A percentile compares a stretch with the other conserved stretches of the same genome.
phyloP scores from a whole-genome alignment of 1,139 yeast genomes.

The Blastobotrys aristatus region DNA sequence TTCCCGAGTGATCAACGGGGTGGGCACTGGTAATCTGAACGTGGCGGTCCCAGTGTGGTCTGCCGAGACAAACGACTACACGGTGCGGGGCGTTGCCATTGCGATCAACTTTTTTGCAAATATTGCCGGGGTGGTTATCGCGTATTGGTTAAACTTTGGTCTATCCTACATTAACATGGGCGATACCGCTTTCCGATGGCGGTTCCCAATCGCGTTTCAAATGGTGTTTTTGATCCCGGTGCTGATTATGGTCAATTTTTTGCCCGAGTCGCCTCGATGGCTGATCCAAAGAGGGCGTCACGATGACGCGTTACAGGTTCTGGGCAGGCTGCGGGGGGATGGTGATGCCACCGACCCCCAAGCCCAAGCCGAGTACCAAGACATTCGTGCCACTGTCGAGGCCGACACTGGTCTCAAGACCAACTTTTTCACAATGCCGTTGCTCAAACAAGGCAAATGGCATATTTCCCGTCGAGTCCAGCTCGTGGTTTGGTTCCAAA shows the following conservation, averaged over 20 bases:
- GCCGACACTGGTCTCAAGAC: slow-evolving; percentile 13
- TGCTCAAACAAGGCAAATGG: slow-evolving; percentile 21
- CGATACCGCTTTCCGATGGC: slow-evolving; percentile 26
- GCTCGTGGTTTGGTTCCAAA: slow-evolving; percentile 39
- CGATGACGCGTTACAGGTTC: slow-evolving; percentile 15
- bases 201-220: slow-evolving; percentile 32
- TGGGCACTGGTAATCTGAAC: slow-evolving; percentile 57
- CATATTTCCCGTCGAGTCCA: slow-evolving; percentile 38
- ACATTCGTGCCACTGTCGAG: slow-evolving; percentile 20
- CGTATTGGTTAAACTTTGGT: slow-evolving; percentile 81
- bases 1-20: slow-evolving; percentile 51
- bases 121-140: slow-evolving; percentile 54
- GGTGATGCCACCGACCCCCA: slow-evolving; percentile 12
- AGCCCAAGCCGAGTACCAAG: slow-evolving; percentile 36
- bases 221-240: slow-evolving; percentile 19
- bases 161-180: slow-evolving; percentile 46
- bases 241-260: slow-evolving; percentile 4
- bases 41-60: slow-evolving; percentile 56
- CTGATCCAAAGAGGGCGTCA: slow-evolving; percentile 12
- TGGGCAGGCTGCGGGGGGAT: slow-evolving; percentile 13
- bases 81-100: slow-evolving; percentile 56
- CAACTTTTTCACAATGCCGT: slow-evolving; percentile 14
- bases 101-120: slow-evolving; percentile 39
- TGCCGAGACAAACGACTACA: slow-evolving; percentile 52
- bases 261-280: slow-evolving; percentile 14